These are phyloP conservation scores for Hypoxylon sp. DNA, from an alignment of 2,329 filamentous ascomycete species.

Conservation along the genomic window DNA sequence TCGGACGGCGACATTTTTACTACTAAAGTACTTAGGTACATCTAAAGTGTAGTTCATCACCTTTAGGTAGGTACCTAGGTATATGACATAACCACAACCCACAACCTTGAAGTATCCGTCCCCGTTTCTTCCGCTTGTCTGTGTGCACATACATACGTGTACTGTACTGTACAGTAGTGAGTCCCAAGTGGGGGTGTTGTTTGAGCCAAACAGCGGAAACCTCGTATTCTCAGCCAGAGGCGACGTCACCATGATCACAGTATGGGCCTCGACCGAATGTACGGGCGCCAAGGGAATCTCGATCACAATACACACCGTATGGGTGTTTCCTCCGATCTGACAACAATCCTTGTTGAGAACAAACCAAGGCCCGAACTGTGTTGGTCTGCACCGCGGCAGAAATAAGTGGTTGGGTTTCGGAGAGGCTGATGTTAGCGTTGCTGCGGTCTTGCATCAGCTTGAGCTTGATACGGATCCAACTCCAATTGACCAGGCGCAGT, in stretches of 20 bases:
- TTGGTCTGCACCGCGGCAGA: background rate
- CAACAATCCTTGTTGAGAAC: slow-evolving; percentile 6
- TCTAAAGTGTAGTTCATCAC: too few relatives aligned
- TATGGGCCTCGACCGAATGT: slow-evolving; percentile 15
- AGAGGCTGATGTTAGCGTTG: slow-evolving; percentile 28
- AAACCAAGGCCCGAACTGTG: slow-evolving; percentile 3
- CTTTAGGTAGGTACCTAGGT: too few relatives aligned
- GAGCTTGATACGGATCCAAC: background rate
- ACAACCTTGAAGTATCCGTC: too few relatives aligned
- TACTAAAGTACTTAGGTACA: too few relatives aligned
- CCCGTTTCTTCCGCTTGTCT: too few relatives aligned
- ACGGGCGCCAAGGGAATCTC: slow-evolving; percentile 23
- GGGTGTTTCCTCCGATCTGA: slow-evolving; percentile 5
- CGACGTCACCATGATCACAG: slow-evolving; percentile 40
- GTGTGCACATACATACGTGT: background rate
- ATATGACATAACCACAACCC: too few relatives aligned
- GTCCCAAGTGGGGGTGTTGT: slow-evolving; percentile 31
- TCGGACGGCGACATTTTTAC: background rate
- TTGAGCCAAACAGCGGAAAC: slow-evolving; percentile 31
- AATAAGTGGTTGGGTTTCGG: slow-evolving; percentile 8
- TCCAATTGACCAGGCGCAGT: slow-evolving; percentile 3
- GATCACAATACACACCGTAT: slow-evolving; percentile 15
- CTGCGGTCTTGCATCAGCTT: slow-evolving; percentile 11
- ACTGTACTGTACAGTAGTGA: background rate
- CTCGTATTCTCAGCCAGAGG: slow-evolving; percentile 41